Evolutionary conservation across 805 yeast species (phyloP).

Genomic region (Blastobotrys parvus): DNA sequence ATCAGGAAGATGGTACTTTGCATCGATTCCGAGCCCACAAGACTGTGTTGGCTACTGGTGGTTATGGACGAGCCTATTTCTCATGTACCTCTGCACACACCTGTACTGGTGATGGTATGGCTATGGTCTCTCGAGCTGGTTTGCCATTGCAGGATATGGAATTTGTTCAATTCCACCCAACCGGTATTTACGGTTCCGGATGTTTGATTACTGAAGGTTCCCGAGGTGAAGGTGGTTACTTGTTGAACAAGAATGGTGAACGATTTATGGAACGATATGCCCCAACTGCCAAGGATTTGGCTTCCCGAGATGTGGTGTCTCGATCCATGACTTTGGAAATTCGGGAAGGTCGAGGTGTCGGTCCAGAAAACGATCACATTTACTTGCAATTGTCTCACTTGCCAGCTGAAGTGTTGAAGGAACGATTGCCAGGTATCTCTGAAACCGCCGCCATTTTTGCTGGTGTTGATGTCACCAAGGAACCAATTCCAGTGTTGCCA

Average conservation of each 20-base stretch:
- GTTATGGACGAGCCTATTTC: conserved; percentile 97
- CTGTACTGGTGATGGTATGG: conserved; percentile 98
- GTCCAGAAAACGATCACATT: conserved; percentile 93
- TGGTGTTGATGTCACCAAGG: conserved; percentile 98
- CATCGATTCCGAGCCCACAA: conserved; percentile 97
- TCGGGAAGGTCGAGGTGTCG: conserved; percentile 98
- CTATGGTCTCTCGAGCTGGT: conserved; percentile 98
- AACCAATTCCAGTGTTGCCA: conserved; percentile 96
- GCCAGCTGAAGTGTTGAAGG: conserved; percentile 85
- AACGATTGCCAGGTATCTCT: conserved; percentile 98
- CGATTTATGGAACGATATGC: conserved; percentile 99
- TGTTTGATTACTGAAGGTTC: conserved; percentile 99
- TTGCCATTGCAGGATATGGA: conserved; percentile 95
- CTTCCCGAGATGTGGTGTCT: conserved; percentile 96
- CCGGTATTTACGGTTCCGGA: conserved; percentile 98
- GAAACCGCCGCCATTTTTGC: conserved; percentile 98
- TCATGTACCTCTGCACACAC: conserved; percentile 99
- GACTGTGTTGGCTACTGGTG: conserved; percentile 97
- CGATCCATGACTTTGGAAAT: conserved; percentile 98
- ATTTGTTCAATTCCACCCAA: conserved; percentile 98
- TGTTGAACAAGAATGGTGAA: conserved; percentile 95
- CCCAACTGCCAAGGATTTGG: conserved; percentile 96
- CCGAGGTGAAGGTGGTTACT: conserved; percentile 99
- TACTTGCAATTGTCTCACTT: conserved; percentile 87
- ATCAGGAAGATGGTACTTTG: conserved; percentile 97